Evolutionary conservation across 1,284 basidiomycete genomes (phyloP), one percentile per base, ranked within the genome.

Genomic region (Ceraceosorus bombacis): DNA sequence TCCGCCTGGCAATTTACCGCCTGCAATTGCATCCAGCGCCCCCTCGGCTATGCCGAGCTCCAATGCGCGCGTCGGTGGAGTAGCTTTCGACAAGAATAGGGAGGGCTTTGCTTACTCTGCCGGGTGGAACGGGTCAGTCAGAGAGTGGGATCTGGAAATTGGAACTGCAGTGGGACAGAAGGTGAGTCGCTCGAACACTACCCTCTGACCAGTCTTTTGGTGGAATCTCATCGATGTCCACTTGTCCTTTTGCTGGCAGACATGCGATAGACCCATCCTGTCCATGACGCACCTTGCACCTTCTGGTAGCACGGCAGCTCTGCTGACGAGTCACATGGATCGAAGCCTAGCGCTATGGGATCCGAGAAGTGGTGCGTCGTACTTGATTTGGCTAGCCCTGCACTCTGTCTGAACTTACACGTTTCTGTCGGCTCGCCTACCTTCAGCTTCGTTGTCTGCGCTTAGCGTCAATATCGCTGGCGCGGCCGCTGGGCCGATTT

Each of bases 271-370:
- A 59, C 65, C 66, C 15, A 70, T 72, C n/a, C 53, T 70, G 1
- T 63, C 58, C 7, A 48, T 77, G 27, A 27, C 27, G 27, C 27
- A 27, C 27, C 27, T 27, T 27, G 27, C 27, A 27, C 27, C 27
- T 27, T 27, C 60, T 5, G 54, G 59, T 13, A 27, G 10, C 5
- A 40, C 60, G 5, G 17, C 52, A 7, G 27, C 58, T 4, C 52
- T 65, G 8, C 63, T 70, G 7, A 64, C 69, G 0, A 74, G 74
- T 1, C 60, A 69, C 27, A 65, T 69, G 61, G 75, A 77, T 48
- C 64, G 73, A 13, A 66, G 62, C 7, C n/a, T 73, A 0, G 70
- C 66, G 9, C 50, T 77, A 10, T 77, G 73, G 63, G 75, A 77
- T 53, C 65, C 67, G 13, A 62, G 74, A 56, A 53, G 51, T 15